phyloP scores from a whole-genome alignment of 148 eudicot species.

The Camellia lanceoleosa region DNA sequence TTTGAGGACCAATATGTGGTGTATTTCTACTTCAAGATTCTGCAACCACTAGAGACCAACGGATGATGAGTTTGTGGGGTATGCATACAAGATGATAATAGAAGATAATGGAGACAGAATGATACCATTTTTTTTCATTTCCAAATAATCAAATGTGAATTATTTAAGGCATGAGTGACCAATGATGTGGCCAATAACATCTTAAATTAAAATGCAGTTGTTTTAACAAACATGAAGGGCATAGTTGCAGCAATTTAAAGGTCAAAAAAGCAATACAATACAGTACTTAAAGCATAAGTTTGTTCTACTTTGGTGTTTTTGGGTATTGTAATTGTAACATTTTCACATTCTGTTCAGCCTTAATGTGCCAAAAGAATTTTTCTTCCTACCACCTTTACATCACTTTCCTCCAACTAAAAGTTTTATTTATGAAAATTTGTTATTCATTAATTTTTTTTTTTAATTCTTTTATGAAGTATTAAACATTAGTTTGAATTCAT shows the following conservation, averaged over 20 bases:
- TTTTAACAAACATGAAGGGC: slow-evolving; percentile 8
- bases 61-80: slow-evolving; percentile 6
- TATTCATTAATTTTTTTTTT: neutral
- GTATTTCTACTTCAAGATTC: neutral
- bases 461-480: no score
- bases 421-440: no score
- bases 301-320: neutral
- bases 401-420: neutral
- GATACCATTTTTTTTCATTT: neutral
- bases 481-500: no score
- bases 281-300: neutral
- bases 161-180: neutral
- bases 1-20: no score
- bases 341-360: neutral
- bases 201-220: neutral
- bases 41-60: neutral
- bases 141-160: neutral
- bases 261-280: neutral
- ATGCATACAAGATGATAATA: neutral
- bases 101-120: neutral
- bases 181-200: neutral
- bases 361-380: neutral
- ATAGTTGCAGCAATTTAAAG: neutral
- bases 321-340: neutral
- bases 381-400: neutral